Conservation (phyloP, 169 alveolate genomes). For the Plasmodium malariae region DNA sequence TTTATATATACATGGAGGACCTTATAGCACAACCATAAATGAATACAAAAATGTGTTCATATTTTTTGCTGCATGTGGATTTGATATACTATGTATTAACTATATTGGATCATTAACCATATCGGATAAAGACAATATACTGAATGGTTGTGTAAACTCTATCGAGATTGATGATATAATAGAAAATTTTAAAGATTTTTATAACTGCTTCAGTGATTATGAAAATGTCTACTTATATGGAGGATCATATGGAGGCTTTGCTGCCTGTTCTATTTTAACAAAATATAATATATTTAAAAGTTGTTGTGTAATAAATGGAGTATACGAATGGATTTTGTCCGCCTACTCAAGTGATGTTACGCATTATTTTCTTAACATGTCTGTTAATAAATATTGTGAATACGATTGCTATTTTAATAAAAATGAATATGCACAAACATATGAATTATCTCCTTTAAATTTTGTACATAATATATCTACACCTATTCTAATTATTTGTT, state of each 20-base stretch:
- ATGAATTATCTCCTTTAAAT: slow-evolving; percentile 49
- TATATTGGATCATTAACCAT: slow-evolving; percentile 47
- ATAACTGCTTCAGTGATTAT: slow-evolving; percentile 41
- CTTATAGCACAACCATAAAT: slow-evolving; percentile 24
- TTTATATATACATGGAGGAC: slow-evolving; percentile 76
- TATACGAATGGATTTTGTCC: slow-evolving; percentile 51
- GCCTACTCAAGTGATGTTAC: slow-evolving; percentile 63
- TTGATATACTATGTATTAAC: slow-evolving; percentile 62
- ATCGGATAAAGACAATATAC: slow-evolving; percentile 21
- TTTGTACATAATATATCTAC: slow-evolving; percentile 30
- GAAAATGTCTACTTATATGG: slow-evolving; percentile 64
- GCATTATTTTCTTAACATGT: slow-evolving; percentile 32
- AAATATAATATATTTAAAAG: slow-evolving; percentile 70
- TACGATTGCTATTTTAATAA: slow-evolving; percentile 25
- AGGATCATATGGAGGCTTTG: slow-evolving; percentile 58
- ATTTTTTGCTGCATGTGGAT: slow-evolving; percentile 70
- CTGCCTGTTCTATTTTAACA: slow-evolving; percentile 51
- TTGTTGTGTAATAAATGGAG: slow-evolving; percentile 57
- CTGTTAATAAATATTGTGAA: slow-evolving; percentile 19
- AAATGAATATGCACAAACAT: slow-evolving; percentile 9
- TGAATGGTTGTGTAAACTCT: slow-evolving; percentile 48
- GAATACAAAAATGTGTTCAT: slow-evolving; percentile 48
- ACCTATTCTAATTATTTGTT: slow-evolving; percentile 58
- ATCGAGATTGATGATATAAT: slow-evolving; percentile 64
- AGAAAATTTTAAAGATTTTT: slow-evolving; percentile 12